Conservation (phyloP, 441 rosid genomes). For the Populus hybrid region DNA sequence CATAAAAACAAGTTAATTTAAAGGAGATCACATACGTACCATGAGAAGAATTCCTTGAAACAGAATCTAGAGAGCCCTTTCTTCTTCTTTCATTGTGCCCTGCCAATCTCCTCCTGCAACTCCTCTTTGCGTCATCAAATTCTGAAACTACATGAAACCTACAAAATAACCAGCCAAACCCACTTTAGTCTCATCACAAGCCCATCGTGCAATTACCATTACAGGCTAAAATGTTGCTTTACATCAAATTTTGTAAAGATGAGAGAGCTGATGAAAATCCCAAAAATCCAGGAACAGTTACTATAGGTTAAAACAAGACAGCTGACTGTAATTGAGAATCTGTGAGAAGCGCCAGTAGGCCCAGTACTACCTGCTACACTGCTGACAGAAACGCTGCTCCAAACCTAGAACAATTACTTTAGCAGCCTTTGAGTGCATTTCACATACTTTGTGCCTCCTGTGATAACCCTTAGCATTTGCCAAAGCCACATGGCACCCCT, state of each 20-base stretch:
- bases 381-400: constrained; percentile 88
- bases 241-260: not conserved
- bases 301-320: not conserved
- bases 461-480: constrained; percentile 71
- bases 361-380: constrained; percentile 68
- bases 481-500: constrained; percentile 62
- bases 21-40: constrained; percentile 27
- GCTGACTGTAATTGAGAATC: not conserved
- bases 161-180: not conserved
- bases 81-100: constrained; percentile 69
- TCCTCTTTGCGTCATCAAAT: constrained; percentile 62
- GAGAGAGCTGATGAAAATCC: not conserved
- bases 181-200: not conserved
- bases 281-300: not conserved
- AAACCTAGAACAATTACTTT: no score
- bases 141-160: constrained; percentile 63
- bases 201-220: not conserved
- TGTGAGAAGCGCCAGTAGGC: not conserved
- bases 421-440: constrained; percentile 72
- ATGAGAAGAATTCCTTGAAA: constrained; percentile 33
- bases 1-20: not conserved
- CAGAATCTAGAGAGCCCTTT: constrained; percentile 44
- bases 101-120: constrained; percentile 64
- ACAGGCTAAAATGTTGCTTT: not conserved
- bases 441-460: constrained; percentile 75